These are phyloP conservation scores for Marchantia polymorpha DNA, from an alignment of 225 moss, liverwort and hornwort species.

Conservation along the genomic window DNA sequence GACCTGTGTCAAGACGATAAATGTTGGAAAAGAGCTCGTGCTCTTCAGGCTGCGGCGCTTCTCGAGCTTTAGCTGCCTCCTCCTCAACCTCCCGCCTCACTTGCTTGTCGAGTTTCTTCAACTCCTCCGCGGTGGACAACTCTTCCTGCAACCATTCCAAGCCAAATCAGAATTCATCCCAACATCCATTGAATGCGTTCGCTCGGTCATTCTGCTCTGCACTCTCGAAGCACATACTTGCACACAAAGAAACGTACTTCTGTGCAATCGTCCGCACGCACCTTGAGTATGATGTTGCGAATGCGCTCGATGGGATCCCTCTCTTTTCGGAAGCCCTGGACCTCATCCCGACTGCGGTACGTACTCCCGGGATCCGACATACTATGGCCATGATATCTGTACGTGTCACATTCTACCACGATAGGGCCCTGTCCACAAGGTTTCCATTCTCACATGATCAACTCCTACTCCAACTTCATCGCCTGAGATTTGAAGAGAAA, in stretches of 20 bases:
- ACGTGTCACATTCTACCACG: constrained; percentile 88
- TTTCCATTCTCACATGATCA: neutral
- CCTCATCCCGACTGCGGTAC: constrained; percentile 75
- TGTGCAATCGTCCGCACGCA: constrained; percentile 6
- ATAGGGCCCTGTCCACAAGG: constrained; percentile 72
- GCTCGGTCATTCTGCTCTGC: no score
- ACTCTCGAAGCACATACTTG: neutral
- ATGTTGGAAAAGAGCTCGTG: constrained; percentile 77
- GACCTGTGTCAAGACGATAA: constrained; percentile 73
- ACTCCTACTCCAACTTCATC: neutral
- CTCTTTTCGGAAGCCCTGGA: constrained; percentile 76
- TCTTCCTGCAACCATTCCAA: constrained; percentile 59
- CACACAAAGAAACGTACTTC: no score
- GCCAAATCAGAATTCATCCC: no score
- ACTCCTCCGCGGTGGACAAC: constrained; percentile 55
- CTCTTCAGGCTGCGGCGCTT: constrained; percentile 58
- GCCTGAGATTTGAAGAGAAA: neutral
- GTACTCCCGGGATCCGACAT: constrained; percentile 99
- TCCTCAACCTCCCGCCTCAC: constrained; percentile 68
- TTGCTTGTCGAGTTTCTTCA: constrained; percentile 73
- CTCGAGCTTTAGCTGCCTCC: constrained; percentile 56
- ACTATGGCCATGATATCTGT: constrained; percentile 97
- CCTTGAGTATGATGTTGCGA: constrained; percentile 71
- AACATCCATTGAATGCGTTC: no score
- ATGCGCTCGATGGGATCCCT: constrained; percentile 89